Conservation (phyloP, 2,329 filamentous ascomycete genomes). For the Biscogniauxia mediterranea region DNA sequence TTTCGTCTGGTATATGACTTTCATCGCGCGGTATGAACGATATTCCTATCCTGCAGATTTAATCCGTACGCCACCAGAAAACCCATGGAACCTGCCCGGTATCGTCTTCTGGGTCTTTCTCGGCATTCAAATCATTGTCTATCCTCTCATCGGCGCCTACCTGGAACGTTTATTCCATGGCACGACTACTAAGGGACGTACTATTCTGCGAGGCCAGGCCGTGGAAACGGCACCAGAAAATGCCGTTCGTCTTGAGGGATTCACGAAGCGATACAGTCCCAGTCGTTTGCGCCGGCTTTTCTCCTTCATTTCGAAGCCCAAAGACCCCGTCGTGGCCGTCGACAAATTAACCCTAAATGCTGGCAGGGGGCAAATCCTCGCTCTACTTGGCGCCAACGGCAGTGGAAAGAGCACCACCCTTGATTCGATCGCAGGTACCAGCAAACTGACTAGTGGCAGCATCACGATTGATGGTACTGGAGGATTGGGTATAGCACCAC, state of each 20-base stretch:
- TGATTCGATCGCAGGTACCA: slow-evolving; percentile 82
- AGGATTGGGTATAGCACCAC: slow-evolving; percentile 82
- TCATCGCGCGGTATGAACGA: slow-evolving; percentile 74
- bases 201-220: slow-evolving; percentile 40
- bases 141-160: slow-evolving; percentile 71
- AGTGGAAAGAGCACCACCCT: slow-evolving; percentile 89
- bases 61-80: slow-evolving; percentile 57
- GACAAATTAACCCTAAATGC: slow-evolving; percentile 70
- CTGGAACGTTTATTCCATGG: slow-evolving; percentile 76
- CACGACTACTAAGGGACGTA: slow-evolving; percentile 64
- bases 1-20: slow-evolving; percentile 76
- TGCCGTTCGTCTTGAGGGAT: slow-evolving; percentile 68
- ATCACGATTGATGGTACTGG: slow-evolving; percentile 77
- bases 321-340: slow-evolving; percentile 76
- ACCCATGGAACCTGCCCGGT: slow-evolving; percentile 67
- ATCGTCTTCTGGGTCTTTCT: slow-evolving; percentile 77
- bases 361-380: slow-evolving; percentile 77
- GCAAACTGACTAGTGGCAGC: slow-evolving; percentile 69
- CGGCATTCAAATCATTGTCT: slow-evolving; percentile 73
- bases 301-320: slow-evolving; percentile 44
- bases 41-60: slow-evolving; percentile 60
- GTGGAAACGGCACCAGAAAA: slow-evolving; percentile 32
- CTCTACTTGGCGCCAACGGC: slow-evolving; percentile 84
- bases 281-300: slow-evolving; percentile 57
- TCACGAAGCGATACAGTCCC: slow-evolving; percentile 77